Evolutionary conservation across 1,284 basidiomycete genomes (phyloP), one percentile per base, ranked within the genome.

Genomic region (Puccinia brachypodii): DNA sequence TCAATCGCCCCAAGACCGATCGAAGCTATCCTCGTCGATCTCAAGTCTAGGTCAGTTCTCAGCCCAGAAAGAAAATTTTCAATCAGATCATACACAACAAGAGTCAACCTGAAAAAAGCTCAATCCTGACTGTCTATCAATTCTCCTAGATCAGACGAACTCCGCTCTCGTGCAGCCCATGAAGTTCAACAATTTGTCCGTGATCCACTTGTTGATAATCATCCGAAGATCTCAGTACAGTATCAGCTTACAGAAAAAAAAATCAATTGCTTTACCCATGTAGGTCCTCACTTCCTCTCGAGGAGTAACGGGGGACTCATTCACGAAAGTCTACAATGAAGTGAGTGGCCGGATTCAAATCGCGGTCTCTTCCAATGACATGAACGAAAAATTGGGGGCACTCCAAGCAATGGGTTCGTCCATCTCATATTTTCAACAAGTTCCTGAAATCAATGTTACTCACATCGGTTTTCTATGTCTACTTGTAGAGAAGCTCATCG

Each of bases 151-250:
- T 82, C 80, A 50, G 80, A 82, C 66, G 80, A 82, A 47, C 62
- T 74, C 25, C 72, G 80, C 36, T 82, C 80, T 36, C 60, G 80
- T 66, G 80, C 80, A 19, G 80, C 80, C 44, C 64, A 56, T 42
- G 80, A 82, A 69, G 73, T 82, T 47, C 80, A 82, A 71, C 80
- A 82, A 82, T 82, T 76, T 56, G 79, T 81, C 64, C 22, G 79
- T 71, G 14, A 1, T 22, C 19, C 28, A 33, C n/a, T 47, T 44
- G 11, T 73, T 38, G 6, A 69, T 9, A 36, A 14, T 69, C 36
- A 13, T 42, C 19, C 22, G 8, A 14, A 58, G 8, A 8, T 73
- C 19, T 73, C 25, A 53, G n/a, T n/a, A n/a, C n/a, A n/a, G n/a
- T 33, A 1, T 28, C 14, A 36, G 60, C 60, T 64, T 64, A 64